Evolutionary conservation across 2,329 filamentous ascomycete genomes (phyloP).

Genomic region (Trichoderma afroharzianum): DNA sequence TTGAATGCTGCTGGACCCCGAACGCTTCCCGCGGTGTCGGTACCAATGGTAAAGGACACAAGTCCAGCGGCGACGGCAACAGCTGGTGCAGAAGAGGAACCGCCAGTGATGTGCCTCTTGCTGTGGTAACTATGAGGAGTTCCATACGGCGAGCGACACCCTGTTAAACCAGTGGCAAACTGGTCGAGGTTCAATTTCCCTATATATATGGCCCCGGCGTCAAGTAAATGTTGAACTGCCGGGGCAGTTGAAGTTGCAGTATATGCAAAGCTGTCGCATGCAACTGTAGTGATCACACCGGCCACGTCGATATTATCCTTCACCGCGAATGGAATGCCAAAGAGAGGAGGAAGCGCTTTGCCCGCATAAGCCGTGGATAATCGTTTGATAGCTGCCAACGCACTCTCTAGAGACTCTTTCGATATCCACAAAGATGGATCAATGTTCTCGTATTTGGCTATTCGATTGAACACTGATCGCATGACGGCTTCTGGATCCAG

Average conservation of each 20-base stretch:
- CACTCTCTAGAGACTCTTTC: background rate
- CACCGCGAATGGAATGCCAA: constrained; percentile 23
- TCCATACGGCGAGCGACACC: constrained; percentile 20
- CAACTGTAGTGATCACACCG: constrained; percentile 18
- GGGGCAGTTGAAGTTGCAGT: constrained; percentile 19
- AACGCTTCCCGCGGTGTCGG: constrained; percentile 23
- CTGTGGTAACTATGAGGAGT: constrained; percentile 20
- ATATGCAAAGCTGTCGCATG: constrained; percentile 17
- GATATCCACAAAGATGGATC: constrained; percentile 3
- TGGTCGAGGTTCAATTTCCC: constrained; percentile 54
- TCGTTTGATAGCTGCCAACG: background rate
- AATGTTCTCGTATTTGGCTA: background rate
- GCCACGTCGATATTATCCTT: constrained; percentile 24
- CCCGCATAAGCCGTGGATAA: background rate
- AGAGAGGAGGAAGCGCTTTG: constrained; percentile 19
- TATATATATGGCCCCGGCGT: constrained; percentile 28
- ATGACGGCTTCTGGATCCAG: background rate
- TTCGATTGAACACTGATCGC: background rate
- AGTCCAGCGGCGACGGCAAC: constrained; percentile 21
- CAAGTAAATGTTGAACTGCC: constrained; percentile 21
- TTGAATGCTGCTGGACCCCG: constrained; percentile 23
- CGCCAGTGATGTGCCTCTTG: constrained; percentile 20
- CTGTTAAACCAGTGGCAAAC: constrained; percentile 21
- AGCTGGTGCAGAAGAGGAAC: constrained; percentile 23
- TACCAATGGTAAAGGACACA: constrained; percentile 22